A percentile compares a stretch with the other conserved stretches of the same genome.
phyloP scores from a whole-genome alignment of 2,329 filamentous ascomycete species.

The Fusarium incarnatum region DNA sequence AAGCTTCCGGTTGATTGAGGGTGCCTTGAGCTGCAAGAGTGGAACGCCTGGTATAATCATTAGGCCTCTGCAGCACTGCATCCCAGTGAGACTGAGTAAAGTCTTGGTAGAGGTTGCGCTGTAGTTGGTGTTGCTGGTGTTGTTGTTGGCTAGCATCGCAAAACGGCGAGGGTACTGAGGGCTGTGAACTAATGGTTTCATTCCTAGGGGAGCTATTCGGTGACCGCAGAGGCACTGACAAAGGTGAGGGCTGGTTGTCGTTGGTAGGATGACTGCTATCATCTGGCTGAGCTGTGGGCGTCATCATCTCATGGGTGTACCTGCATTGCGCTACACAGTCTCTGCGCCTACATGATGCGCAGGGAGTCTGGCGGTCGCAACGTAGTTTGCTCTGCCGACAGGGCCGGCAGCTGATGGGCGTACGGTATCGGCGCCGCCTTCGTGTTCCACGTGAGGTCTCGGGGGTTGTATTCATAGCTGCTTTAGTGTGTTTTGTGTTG shows the following conservation, averaged over 20 bases:
- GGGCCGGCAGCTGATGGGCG: slow-evolving; percentile 6
- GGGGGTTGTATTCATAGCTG: neutral
- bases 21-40: neutral
- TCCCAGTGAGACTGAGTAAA: slow-evolving; percentile 4
- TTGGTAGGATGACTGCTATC: neutral
- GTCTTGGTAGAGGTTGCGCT: neutral
- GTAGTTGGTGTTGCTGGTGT: neutral
- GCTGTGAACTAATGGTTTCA: neutral
- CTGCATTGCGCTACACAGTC: neutral
- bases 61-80: neutral
- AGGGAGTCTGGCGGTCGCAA: slow-evolving; percentile 3
- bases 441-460: neutral
- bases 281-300: neutral
- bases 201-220: neutral
- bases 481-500: neutral
- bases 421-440: neutral
- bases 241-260: too few species aligned
- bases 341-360: neutral
- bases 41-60: neutral
- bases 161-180: neutral
- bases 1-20: neutral
- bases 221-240: neutral
- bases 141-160: neutral
- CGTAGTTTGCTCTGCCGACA: slow-evolving; percentile 5
- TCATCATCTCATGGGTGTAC: neutral